These are phyloP conservation scores for Phalaenopsis equestris DNA, from an alignment of 106 monocot species.

Conservation along the genomic window DNA sequence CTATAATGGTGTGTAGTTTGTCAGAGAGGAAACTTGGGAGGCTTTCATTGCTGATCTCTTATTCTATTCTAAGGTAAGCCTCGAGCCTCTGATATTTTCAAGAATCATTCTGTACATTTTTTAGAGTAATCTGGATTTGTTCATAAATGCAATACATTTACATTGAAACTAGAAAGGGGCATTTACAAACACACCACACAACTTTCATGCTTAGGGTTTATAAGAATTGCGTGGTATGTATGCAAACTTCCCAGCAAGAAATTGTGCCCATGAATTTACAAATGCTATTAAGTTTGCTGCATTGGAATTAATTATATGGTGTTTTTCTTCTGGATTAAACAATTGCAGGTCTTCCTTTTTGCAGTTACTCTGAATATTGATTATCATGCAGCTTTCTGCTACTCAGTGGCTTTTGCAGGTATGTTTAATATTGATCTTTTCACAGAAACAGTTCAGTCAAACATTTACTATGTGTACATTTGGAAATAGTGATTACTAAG, in stretches of 20 bases:
- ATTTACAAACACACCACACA: no score
- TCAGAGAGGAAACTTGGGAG: constrained; percentile 76
- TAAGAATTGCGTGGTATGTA: no score
- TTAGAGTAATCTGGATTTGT: neutral
- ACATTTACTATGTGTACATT: no score
- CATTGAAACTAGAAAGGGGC: no score
- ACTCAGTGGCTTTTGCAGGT: constrained; percentile 60
- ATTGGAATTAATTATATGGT: constrained; percentile 1
- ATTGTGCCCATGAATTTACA: neutral
- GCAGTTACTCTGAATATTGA: constrained; percentile 48
- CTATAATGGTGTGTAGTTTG: constrained; percentile 39
- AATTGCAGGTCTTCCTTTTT: constrained; percentile 62
- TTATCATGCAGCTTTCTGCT: constrained; percentile 49
- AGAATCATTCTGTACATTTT: neutral
- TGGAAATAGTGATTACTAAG: no score
- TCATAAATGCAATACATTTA: constrained; percentile 2
- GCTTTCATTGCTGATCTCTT: constrained; percentile 52
- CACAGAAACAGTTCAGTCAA: neutral
- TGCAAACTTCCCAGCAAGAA: neutral
- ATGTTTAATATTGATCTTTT: constrained; percentile 5
- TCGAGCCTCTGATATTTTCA: constrained; percentile 2
- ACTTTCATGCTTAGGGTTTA: no score
- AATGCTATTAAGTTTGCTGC: neutral
- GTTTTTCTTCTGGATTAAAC: neutral
- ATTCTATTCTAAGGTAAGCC: constrained; percentile 68